Evolutionary conservation across 768 basidiomycete genomes (phyloP).

Genomic region (Strobilomyces echinocephalus): DNA sequence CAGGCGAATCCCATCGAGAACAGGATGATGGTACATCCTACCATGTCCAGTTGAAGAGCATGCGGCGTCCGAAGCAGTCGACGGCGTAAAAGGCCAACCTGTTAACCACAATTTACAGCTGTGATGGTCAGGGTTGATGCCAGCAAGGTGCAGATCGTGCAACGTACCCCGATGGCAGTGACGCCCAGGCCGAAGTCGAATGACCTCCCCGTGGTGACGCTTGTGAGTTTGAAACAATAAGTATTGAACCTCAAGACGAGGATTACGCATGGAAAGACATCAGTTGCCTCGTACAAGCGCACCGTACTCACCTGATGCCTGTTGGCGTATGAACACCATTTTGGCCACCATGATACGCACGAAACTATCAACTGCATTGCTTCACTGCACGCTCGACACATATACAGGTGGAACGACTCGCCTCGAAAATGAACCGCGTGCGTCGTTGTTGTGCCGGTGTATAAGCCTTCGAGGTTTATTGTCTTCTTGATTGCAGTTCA

Average conservation of each 20-base stretch:
- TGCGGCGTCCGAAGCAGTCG: conserved; percentile 22
- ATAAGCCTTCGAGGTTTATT: too few relatives aligned
- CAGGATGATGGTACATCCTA: conserved; percentile 17
- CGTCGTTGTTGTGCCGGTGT: too few relatives aligned
- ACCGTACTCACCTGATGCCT: conserved; percentile 18
- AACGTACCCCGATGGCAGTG: conserved; percentile 23
- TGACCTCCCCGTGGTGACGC: conserved; percentile 24
- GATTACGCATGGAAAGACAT: conserved; percentile 15
- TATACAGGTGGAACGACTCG: too few relatives aligned
- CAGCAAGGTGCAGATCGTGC: neutral
- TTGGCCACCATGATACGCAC: too few relatives aligned
- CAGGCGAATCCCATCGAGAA: conserved; percentile 27
- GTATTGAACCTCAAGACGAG: conserved; percentile 28
- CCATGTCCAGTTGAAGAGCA: conserved; percentile 28
- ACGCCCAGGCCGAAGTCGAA: conserved; percentile 31
- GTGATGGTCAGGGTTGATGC: neutral
- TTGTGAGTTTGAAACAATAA: conserved; percentile 36
- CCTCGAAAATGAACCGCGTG: too few relatives aligned
- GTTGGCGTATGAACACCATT: too few relatives aligned
- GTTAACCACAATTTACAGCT: conserved; percentile 24
- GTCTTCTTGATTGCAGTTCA: too few relatives aligned
- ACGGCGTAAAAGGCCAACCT: conserved; percentile 24
- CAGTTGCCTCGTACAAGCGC: neutral
- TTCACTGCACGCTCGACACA: too few relatives aligned
- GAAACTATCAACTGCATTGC: too few relatives aligned